Evolutionary conservation across 2,329 filamentous ascomycete species (phyloP).

Genomic region (Fusarium dimerum): DNA sequence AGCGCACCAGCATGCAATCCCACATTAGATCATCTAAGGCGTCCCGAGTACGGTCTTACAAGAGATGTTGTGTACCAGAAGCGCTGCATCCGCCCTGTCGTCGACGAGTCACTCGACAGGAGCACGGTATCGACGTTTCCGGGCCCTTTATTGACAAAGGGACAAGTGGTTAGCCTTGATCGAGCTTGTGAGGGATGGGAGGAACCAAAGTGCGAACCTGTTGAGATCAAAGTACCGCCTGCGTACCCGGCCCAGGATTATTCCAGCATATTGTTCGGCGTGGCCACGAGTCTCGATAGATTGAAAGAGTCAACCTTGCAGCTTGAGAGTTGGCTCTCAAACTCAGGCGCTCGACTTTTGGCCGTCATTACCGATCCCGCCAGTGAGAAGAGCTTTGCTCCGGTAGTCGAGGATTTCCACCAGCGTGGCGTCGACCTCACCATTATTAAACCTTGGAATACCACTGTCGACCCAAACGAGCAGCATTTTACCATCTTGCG

Average conservation of each 20-base stretch:
- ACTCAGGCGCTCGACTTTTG: constrained; percentile 52
- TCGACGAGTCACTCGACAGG: constrained; percentile 37
- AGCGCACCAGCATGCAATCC: constrained; percentile 26
- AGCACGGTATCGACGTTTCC: constrained; percentile 39
- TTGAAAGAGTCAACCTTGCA: constrained; percentile 51
- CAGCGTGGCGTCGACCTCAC: constrained; percentile 36
- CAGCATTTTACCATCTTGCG: constrained; percentile 59
- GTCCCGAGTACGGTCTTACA: constrained; percentile 37
- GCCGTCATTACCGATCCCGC: constrained; percentile 51
- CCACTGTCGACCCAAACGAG: constrained; percentile 45
- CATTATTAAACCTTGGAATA: constrained; percentile 36
- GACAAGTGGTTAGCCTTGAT: constrained; percentile 33
- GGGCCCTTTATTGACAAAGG: constrained; percentile 37
- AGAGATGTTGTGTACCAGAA: constrained; percentile 45
- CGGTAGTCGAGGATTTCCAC: constrained; percentile 29
- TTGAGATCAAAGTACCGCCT: constrained; percentile 48
- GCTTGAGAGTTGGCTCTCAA: constrained; percentile 58
- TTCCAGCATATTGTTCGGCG: constrained; percentile 56
- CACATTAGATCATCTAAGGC: constrained; percentile 33
- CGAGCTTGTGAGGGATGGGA: constrained; percentile 27
- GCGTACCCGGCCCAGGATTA: constrained; percentile 46
- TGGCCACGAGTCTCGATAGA: constrained; percentile 54
- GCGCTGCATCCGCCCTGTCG: constrained; percentile 44
- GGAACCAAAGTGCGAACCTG: constrained; percentile 39
- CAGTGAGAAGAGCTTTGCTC: constrained; percentile 29